These are phyloP conservation scores for Fusarium equiseti DNA, from an alignment of 2,329 filamentous ascomycete species.

Conservation along the genomic window DNA sequence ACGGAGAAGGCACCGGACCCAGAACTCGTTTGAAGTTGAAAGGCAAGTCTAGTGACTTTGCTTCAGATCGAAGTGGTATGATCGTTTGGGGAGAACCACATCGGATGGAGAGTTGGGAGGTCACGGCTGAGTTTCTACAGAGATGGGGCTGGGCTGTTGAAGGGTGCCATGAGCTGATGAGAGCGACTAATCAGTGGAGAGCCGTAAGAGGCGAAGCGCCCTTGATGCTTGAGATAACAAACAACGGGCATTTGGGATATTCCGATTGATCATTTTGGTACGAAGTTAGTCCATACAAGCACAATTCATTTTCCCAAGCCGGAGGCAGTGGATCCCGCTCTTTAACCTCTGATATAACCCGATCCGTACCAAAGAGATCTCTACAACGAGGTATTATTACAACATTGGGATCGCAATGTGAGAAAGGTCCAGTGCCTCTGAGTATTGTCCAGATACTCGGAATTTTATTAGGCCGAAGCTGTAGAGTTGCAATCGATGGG, in stretches of 20 bases:
- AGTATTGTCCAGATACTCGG: not conserved
- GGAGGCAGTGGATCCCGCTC: not conserved
- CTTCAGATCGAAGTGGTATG: slow-evolving; percentile 1
- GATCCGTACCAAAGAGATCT: too few relatives aligned
- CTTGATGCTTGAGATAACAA: not conserved
- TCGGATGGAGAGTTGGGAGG: slow-evolving; percentile 8
- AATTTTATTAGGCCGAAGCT: slow-evolving; percentile 11
- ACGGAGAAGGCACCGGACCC: slow-evolving; percentile 5
- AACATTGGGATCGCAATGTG: not conserved
- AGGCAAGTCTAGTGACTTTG: not conserved
- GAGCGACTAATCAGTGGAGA: slow-evolving; percentile 16
- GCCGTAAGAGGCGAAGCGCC: slow-evolving; percentile 2
- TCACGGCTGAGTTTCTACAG: slow-evolving; percentile 8
- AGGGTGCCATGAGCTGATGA: slow-evolving; percentile 13
- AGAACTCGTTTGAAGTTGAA: not conserved
- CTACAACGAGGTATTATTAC: too few relatives aligned
- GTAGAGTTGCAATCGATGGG: not conserved
- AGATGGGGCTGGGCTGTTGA: slow-evolving; percentile 17
- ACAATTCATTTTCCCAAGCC: not conserved
- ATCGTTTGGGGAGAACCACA: slow-evolving; percentile 13
- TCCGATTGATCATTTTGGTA: not conserved
- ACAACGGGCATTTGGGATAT: too few relatives aligned
- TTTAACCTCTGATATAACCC: too few relatives aligned
- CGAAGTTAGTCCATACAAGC: not conserved
- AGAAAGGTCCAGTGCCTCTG: not conserved